phyloP scores from a whole-genome alignment of 192 early-diverging fungal genomes.

The Coemansia aciculifera region DNA sequence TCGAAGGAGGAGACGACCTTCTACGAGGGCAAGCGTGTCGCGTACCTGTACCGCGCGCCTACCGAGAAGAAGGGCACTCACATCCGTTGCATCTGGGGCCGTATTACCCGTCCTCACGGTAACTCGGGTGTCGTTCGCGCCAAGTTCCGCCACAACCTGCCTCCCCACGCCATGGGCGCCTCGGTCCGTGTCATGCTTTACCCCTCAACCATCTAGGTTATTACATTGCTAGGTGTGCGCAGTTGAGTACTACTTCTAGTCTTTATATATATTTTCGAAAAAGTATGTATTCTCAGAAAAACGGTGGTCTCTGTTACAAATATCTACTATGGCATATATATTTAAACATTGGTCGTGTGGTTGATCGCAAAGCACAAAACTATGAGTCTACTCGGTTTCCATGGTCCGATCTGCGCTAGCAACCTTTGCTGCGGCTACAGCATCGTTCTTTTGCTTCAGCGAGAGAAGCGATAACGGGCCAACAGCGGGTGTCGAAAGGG shows the following conservation, averaged over 20 bases:
- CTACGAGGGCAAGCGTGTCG: constrained; percentile 98
- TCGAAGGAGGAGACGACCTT: constrained; percentile 89
- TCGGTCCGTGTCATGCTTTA: constrained; percentile 94
- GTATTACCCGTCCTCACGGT: constrained; percentile 92
- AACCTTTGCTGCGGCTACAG: constrained; percentile 11
- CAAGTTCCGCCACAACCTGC: constrained; percentile 96
- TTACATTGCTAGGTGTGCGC: background rate
- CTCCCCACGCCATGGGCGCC: constrained; percentile 91
- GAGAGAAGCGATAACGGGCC: constrained; percentile 41
- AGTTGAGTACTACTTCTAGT: constrained; percentile 12
- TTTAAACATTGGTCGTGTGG: background rate
- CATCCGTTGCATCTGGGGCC: constrained; percentile 98
- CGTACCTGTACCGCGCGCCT: constrained; percentile 96
- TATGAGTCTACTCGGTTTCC: constrained; percentile 9
- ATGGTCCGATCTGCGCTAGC: constrained; percentile 5
- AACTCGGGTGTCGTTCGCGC: constrained; percentile 95
- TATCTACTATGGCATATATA: background rate
- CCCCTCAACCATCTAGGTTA: constrained; percentile 76
- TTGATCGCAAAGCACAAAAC: background rate
- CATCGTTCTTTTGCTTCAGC: constrained; percentile 35
- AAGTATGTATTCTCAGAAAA: constrained; percentile 12
- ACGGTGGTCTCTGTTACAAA: background rate
- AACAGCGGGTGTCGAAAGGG: constrained; percentile 13
- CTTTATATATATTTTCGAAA: constrained; percentile 10
- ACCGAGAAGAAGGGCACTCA: constrained; percentile 85